phyloP scores from a whole-genome alignment of 345 rosid species.

The Lepidium africanum region DNA sequence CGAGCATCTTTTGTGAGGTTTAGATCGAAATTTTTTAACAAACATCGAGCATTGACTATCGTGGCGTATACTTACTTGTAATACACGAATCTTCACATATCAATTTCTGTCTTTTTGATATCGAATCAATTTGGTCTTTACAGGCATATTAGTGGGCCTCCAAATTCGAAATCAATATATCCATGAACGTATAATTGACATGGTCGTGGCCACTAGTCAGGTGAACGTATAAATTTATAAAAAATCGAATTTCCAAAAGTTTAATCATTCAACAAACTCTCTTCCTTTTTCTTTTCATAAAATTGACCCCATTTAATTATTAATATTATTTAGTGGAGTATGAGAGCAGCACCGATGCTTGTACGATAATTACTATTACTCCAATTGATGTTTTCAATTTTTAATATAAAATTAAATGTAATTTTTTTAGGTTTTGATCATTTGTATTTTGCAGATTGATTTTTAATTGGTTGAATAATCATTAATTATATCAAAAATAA shows the following conservation, averaged over 20 bases:
- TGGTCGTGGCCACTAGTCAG: constrained; percentile 12
- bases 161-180: background rate
- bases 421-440: too few species aligned
- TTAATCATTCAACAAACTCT: background rate
- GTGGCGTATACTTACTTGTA: background rate
- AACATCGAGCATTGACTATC: background rate
- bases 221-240: background rate
- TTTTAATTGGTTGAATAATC: too few species aligned
- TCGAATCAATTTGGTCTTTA: background rate
- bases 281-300: background rate
- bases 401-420: too few species aligned
- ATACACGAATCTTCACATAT: background rate
- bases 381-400: too few species aligned
- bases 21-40: background rate
- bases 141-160: background rate
- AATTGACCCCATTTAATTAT: background rate
- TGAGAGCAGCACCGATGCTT: constrained; percentile 1
- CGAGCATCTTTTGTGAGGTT: background rate
- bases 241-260: background rate
- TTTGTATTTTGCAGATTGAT: too few species aligned
- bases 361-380: too few species aligned
- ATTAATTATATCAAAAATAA: too few species aligned
- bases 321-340: background rate
- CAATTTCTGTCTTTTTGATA: background rate
- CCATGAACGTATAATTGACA: background rate